phyloP scores from a whole-genome alignment of 345 rosid species.

The Excoecaria agallocha region DNA sequence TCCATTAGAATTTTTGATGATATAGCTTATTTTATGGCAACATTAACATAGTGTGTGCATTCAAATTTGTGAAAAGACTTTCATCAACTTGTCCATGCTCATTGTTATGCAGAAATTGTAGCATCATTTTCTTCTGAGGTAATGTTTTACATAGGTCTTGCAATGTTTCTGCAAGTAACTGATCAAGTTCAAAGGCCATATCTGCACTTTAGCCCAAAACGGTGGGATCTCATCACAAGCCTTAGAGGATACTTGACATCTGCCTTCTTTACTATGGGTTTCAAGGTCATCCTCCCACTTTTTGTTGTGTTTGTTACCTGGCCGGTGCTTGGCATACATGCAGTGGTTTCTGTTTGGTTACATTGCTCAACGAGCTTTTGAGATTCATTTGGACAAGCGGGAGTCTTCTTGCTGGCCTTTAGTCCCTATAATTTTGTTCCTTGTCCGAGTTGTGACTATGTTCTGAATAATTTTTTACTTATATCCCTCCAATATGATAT shows the following conservation, averaged over 20 bases:
- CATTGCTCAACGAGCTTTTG: slow-evolving; percentile 62
- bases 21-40: neutral
- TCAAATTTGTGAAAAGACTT: slow-evolving; percentile 3
- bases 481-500: too few relatives aligned
- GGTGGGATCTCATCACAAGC: slow-evolving; percentile 89
- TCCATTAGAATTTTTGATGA: too few relatives aligned
- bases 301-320: slow-evolving; percentile 57
- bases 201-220: slow-evolving; percentile 71
- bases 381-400: slow-evolving; percentile 45
- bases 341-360: slow-evolving; percentile 72
- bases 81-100: neutral
- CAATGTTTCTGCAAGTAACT: slow-evolving; percentile 57
- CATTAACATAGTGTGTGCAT: neutral
- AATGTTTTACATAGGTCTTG: slow-evolving; percentile 68
- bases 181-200: slow-evolving; percentile 74
- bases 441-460: too few relatives aligned
- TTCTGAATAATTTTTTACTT: too few relatives aligned
- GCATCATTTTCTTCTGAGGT: slow-evolving; percentile 58
- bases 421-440: slow-evolving; percentile 72
- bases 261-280: slow-evolving; percentile 58
- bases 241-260: slow-evolving; percentile 69
- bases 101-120: slow-evolving; percentile 53
- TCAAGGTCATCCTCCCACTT: slow-evolving; percentile 60
- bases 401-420: slow-evolving; percentile 84
- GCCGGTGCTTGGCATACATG: slow-evolving; percentile 67